A percentile compares a stretch with the other conserved stretches of the same genome.
These are phyloP conservation scores for Heliamphora exappendiculata DNA, from an alignment of 148 eudicot species.

Conservation along the genomic window DNA sequence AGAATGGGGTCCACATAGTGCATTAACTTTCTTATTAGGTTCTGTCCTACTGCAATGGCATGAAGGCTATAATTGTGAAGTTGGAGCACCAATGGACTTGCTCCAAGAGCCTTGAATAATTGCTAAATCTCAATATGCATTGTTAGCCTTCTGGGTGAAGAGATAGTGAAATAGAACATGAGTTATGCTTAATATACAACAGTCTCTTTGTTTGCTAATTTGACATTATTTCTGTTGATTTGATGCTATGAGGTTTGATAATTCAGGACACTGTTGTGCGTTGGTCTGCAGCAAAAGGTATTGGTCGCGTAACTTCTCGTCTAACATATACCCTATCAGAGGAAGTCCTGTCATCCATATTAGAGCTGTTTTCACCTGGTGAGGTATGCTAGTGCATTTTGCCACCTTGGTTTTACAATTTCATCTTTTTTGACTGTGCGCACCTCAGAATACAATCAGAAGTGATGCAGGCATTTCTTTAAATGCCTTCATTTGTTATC, in stretches of 20 bases:
- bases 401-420: not conserved
- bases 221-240: conserved; percentile 7
- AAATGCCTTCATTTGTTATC: conserved; percentile 11
- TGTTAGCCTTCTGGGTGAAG: not conserved
- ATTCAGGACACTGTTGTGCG: conserved; percentile 96
- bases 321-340: conserved; percentile 75
- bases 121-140: not conserved
- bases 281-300: conserved; percentile 99
- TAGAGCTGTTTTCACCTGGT: conserved; percentile 86
- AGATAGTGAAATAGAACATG: not conserved
- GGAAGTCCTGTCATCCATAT: conserved; percentile 83
- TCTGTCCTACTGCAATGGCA: not conserved
- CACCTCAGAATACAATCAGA: not conserved
- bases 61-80: too few relatives aligned
- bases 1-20: not conserved
- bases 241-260: conserved; percentile 1
- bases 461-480: conserved; percentile 1
- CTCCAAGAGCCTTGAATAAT: not conserved
- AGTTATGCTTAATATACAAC: not conserved
- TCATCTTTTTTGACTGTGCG: not conserved
- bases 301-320: conserved; percentile 84
- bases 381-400: conserved; percentile 55
- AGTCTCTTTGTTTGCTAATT: not conserved
- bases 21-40: not conserved
- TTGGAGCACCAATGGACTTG: too few relatives aligned